phyloP scores from a whole-genome alignment of 345 rosid species.

The Abelmoschus esculentus region DNA sequence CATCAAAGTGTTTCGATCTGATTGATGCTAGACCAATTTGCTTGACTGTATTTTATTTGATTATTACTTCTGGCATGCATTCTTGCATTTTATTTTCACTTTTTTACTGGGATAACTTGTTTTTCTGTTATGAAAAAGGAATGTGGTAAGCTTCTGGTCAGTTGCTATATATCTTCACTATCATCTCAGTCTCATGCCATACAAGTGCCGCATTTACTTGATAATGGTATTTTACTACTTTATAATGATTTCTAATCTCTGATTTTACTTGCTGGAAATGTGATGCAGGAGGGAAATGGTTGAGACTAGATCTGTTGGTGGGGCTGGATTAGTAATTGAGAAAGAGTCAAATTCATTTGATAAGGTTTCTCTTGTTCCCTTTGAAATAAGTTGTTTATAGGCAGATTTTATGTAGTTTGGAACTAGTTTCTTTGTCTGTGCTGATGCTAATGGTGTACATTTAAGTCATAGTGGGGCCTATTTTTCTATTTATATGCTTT shows the following conservation, averaged over 20 bases:
- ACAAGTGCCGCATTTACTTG: neutral
- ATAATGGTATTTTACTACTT: conserved; percentile 1
- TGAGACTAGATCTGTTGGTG: conserved; percentile 31
- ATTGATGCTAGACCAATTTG: neutral
- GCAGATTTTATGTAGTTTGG: conserved; percentile 2
- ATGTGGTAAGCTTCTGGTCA: neutral
- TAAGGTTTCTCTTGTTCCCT: conserved; percentile 38
- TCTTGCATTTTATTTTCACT: neutral
- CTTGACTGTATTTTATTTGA: neutral
- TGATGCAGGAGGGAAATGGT: conserved; percentile 45
- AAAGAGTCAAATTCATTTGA: conserved; percentile 65
- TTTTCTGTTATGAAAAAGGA: neutral
- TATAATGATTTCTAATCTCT: conserved; percentile 7
- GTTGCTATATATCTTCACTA: neutral
- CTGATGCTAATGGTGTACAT: neutral
- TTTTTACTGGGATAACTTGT: neutral
- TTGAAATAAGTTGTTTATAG: neutral
- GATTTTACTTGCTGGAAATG: conserved; percentile 13
- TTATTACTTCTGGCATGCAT: neutral
- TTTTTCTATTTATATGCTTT: neutral
- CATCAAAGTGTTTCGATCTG: neutral
- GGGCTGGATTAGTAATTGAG: conserved; percentile 29
- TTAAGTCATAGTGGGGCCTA: neutral
- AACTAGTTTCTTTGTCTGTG: neutral
- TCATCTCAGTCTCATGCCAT: neutral